These are phyloP conservation scores for Fusarium sp. DNA, from an alignment of 2,329 filamentous ascomycete species.

Conservation along the genomic window DNA sequence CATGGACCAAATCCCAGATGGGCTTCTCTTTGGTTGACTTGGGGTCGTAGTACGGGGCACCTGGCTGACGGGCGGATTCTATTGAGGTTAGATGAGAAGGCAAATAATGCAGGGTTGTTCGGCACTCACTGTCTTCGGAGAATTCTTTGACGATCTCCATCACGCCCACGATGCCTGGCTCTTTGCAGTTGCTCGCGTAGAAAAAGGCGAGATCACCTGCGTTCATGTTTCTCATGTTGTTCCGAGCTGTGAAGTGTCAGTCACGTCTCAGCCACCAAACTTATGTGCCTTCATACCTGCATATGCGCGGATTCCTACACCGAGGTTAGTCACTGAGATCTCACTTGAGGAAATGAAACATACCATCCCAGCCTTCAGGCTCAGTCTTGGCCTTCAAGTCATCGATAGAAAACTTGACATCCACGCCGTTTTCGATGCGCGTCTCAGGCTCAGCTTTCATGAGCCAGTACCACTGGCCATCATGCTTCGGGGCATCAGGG, in stretches of 20 bases:
- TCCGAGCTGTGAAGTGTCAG: constrained; percentile 67
- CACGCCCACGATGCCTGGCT: constrained; percentile 85
- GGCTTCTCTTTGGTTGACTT: constrained; percentile 68
- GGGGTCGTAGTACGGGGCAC: constrained; percentile 81
- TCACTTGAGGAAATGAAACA: constrained; percentile 36
- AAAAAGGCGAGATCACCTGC: constrained; percentile 94
- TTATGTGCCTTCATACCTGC: constrained; percentile 56
- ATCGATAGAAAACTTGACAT: constrained; percentile 95
- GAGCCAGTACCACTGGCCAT: constrained; percentile 74
- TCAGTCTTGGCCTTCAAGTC: constrained; percentile 78
- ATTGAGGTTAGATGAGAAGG: fast-evolving
- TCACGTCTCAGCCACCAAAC: fast-evolving
- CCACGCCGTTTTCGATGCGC: constrained; percentile 84
- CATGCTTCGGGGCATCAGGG: constrained; percentile 52
- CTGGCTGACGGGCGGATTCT: constrained; percentile 50
- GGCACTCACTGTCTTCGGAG: constrained; percentile 75
- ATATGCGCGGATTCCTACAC: constrained; percentile 61
- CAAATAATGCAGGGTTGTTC: fast-evolving
- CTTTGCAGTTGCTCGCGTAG: constrained; percentile 94
- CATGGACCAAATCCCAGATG: constrained; percentile 88
- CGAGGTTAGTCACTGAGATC: constrained; percentile 11
- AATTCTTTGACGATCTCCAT: constrained; percentile 92
- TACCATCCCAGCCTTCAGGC: constrained; percentile 93
- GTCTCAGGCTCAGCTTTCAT: constrained; percentile 91
- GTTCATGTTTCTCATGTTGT: constrained; percentile 92